Percentiles rank a stretch among this genome's conserved stretches.
Evolutionary conservation across 140 eudicot species (phyloP).

Genomic region (Stevia rebaudiana): DNA sequence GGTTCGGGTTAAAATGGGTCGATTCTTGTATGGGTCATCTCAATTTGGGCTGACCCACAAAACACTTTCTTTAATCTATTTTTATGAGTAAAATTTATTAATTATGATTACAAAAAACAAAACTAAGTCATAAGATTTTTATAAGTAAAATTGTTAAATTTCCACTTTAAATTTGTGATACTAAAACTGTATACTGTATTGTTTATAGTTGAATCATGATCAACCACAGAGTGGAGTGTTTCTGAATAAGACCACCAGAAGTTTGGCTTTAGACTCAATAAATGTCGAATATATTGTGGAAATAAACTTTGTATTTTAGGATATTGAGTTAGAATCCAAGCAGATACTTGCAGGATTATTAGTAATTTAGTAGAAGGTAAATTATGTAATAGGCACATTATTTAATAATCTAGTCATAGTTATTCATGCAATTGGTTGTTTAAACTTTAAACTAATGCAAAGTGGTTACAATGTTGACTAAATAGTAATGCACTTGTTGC

Average conservation of each 20-base stretch:
- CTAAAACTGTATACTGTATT: slow-evolving; percentile 10
- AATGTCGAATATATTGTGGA: slow-evolving; percentile 17
- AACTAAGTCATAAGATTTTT: neutral
- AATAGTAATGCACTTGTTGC: neutral
- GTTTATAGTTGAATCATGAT: slow-evolving; percentile 24
- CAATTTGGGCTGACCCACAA: neutral
- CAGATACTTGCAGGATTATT: slow-evolving; percentile 19
- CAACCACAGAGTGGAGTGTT: slow-evolving; percentile 6
- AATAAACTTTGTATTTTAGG: slow-evolving; percentile 28
- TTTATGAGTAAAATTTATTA: neutral
- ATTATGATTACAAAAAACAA: neutral
- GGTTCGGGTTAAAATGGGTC: neutral
- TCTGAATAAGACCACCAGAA: slow-evolving; percentile 25
- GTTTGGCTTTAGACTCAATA: slow-evolving; percentile 18
- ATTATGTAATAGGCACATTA: slow-evolving; percentile 21
- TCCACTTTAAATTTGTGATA: neutral
- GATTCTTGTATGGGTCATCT: neutral
- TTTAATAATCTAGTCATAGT: slow-evolving; percentile 5
- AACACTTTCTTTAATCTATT: neutral
- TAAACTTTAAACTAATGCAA: slow-evolving; percentile 10
- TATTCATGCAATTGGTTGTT: slow-evolving; percentile 23
- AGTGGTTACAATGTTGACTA: slow-evolving; percentile 12
- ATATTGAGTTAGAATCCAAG: slow-evolving; percentile 12
- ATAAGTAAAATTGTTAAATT: neutral
- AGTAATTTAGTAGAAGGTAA: slow-evolving; percentile 3